phyloP scores from a whole-genome alignment of 352 stramenopile species.

The Elongisporangium undulatum region DNA sequence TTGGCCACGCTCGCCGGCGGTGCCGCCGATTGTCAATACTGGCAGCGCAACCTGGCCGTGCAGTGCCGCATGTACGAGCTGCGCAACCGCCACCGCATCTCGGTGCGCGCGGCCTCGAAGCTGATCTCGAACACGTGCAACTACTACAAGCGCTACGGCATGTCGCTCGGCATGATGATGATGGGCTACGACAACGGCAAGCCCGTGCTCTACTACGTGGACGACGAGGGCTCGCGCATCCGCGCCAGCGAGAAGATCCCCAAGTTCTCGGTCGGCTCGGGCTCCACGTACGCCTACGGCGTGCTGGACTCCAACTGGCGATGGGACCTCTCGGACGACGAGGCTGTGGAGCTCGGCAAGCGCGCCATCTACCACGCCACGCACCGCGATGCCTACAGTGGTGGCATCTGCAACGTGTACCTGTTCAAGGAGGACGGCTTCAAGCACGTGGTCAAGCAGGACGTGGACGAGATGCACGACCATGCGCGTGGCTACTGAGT shows the following conservation, averaged over 20 bases:
- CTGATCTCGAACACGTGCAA: constrained; percentile 99
- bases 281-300: constrained; percentile 99
- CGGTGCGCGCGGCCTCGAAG: constrained; percentile 97
- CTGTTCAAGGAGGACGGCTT: constrained; percentile 98
- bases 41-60: constrained; percentile 98
- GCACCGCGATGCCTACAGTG: constrained; percentile 98
- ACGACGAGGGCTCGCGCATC: constrained; percentile 98
- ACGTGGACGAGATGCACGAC: constrained; percentile 99
- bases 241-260: constrained; percentile 92
- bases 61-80: constrained; percentile 97
- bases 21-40: constrained; percentile 99
- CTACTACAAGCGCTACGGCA: constrained; percentile 90
- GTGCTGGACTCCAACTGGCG: constrained; percentile 97
- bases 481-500: constrained; percentile 46
- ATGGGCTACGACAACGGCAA: constrained; percentile 98
- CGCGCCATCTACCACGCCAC: constrained; percentile 99
- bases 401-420: constrained; percentile 96
- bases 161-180: constrained; percentile 99
- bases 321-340: constrained; percentile 96
- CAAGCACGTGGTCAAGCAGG: constrained; percentile 94
- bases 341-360: constrained; percentile 99
- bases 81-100: constrained; percentile 99
- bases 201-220: constrained; percentile 99
- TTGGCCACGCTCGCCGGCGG: constrained; percentile 98
- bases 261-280: constrained; percentile 98